Evolutionary conservation across 225 moss, liverwort and hornwort genomes (phyloP), one percentile per base, ranked within the genome.

Genomic region (Pseudoscleropodium purum): DNA sequence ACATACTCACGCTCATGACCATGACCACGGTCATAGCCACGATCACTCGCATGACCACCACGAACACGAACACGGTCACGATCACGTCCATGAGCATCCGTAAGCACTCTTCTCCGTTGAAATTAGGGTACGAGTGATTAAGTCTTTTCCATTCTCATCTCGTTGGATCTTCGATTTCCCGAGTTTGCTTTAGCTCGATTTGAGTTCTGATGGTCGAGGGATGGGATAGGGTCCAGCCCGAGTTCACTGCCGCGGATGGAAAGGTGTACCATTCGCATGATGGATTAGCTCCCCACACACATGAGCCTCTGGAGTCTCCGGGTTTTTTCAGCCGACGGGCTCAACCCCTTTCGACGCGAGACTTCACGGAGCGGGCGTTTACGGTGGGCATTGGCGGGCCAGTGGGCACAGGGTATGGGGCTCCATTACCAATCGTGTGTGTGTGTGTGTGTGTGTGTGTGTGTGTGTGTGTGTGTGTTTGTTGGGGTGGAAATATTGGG

Each of bases 311-410:
- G 68, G 93, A 96, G 88, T 96, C 96, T 52, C 99, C 97, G n/a
- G 99, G 99, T 2, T 99, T 97, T 87, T 99, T 96, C 93, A 97
- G 94, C 86, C 93, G 99, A 86, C 94, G 99, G 80, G 96, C 99
- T 43, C 96, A 94, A 77, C 97, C 99, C 47, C 90, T 99, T 39
- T 54, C 73, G 3, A 57, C 88, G 51, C 91, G 99, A 65, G 94
- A 99, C 82, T 97, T 93, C 85, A 87, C 66, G 56, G 99, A 99
- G 88, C 96, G 97, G 68, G 99, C 97, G 10, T 99, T 99, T 67
- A 99, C 97, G 15, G 88, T 99, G 51, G 97, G 99, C 21, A 99
- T 99, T 75, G 99, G 99, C 62, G 97, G 99, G 67, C 99, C 97
- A 39, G 97, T 99, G 86, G 99, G 99, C 84, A 96, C 99, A 37